Conservation (phyloP, 2,329 filamentous ascomycete genomes). For the Penicillium brevicompactum region DNA sequence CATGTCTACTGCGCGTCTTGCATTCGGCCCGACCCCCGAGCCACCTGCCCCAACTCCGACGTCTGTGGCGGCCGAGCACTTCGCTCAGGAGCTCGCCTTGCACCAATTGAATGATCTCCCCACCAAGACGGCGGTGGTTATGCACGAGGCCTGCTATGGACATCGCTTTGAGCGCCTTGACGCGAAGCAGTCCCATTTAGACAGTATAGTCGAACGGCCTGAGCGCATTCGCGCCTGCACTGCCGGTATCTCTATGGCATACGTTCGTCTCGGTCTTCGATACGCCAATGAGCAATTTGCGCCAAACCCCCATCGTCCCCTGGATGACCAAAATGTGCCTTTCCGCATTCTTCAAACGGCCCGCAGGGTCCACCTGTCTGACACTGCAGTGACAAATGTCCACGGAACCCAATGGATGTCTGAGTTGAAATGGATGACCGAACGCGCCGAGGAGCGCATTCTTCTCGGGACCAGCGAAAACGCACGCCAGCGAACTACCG, state of each 20-base stretch:
- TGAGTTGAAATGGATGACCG: conserved; percentile 83
- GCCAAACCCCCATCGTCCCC: conserved; percentile 58
- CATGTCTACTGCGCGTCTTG: conserved; percentile 32
- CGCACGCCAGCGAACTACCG: conserved; percentile 56
- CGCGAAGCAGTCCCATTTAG: conserved; percentile 69
- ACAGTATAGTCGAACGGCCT: conserved; percentile 87
- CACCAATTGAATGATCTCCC: conserved; percentile 54
- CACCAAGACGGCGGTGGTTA: conserved; percentile 73
- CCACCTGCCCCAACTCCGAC: conserved; percentile 48
- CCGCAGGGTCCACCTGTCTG: conserved; percentile 69
- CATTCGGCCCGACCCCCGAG: conserved; percentile 25
- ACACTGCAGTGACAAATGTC: conserved; percentile 81
- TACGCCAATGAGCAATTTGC: conserved; percentile 71
- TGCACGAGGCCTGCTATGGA: conserved; percentile 94
- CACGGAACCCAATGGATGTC: conserved; percentile 94
- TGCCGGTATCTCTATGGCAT: conserved; percentile 80
- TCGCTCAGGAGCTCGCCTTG: conserved; percentile 67
- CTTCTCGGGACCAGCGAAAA: conserved; percentile 78
- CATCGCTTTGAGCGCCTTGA: conserved; percentile 83
- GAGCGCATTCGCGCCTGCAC: conserved; percentile 85
- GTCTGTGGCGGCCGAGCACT: conserved; percentile 67
- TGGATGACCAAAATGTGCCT: conserved; percentile 51
- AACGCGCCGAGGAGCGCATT: conserved; percentile 75
- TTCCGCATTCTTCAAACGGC: conserved; percentile 84
- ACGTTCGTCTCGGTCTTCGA: conserved; percentile 83